Conservation (phyloP, 768 basidiomycete species). For the Amanita phalloides region DNA sequence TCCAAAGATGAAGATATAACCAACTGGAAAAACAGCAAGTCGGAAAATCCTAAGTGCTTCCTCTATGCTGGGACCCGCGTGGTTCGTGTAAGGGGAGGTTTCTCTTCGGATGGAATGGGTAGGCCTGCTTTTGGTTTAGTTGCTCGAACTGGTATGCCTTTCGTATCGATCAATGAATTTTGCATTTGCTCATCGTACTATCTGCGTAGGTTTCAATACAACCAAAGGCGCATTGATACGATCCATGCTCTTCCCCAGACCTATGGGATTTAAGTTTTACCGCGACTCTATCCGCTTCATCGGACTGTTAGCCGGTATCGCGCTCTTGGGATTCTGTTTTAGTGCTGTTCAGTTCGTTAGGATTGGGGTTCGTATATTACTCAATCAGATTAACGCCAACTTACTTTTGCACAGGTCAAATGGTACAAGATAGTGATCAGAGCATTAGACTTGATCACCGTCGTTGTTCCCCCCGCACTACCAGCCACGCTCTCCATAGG, state of each 20-base stretch:
- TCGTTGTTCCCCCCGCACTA: slow-evolving; percentile 94
- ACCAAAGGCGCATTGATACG: slow-evolving; percentile 94
- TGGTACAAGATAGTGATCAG: slow-evolving; percentile 90
- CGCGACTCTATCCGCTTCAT: slow-evolving; percentile 88
- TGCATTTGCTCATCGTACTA: neutral
- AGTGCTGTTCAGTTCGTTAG: slow-evolving; percentile 88
- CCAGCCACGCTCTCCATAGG: slow-evolving; percentile 97
- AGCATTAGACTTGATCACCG: slow-evolving; percentile 90
- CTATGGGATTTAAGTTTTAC: slow-evolving; percentile 98
- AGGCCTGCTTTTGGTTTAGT: slow-evolving; percentile 73
- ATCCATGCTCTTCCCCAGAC: slow-evolving; percentile 98
- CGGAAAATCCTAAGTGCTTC: slow-evolving; percentile 74
- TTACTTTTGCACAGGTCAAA: slow-evolving; percentile 40
- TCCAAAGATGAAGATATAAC: slow-evolving; percentile 69
- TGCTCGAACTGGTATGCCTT: slow-evolving; percentile 62
- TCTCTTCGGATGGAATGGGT: slow-evolving; percentile 38
- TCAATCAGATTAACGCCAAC: neutral
- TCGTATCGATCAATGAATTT: neutral
- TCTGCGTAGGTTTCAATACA: slow-evolving; percentile 70
- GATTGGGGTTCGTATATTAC: slow-evolving; percentile 55
- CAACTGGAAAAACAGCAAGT: slow-evolving; percentile 58
- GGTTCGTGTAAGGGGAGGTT: slow-evolving; percentile 67
- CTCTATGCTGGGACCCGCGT: slow-evolving; percentile 87
- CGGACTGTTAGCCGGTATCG: slow-evolving; percentile 82
- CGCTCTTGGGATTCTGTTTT: slow-evolving; percentile 81